Conservation (phyloP, 495 filamentous ascomycete genomes). For the Penicilliopsis zonata region DNA sequence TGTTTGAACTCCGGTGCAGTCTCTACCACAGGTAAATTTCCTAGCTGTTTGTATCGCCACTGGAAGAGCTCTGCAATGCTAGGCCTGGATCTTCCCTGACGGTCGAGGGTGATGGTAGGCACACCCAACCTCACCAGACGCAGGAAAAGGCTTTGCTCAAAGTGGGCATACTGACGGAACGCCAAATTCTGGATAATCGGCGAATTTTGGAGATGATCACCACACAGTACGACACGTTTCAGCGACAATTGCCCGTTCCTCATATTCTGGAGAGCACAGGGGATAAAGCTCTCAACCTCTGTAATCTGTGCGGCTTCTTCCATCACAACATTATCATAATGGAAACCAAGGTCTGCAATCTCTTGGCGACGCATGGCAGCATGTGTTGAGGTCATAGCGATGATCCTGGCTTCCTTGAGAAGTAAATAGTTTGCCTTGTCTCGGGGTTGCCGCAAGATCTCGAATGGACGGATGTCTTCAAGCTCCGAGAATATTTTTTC, state of each 20-base stretch:
- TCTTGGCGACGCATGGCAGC: conserved; percentile 94
- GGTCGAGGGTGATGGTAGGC: conserved; percentile 78
- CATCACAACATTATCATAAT: conserved; percentile 97
- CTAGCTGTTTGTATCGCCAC: conserved; percentile 81
- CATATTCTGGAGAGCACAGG: conserved; percentile 72
- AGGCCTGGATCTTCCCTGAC: conserved; percentile 80
- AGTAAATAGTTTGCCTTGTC: conserved; percentile 95
- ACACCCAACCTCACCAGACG: conserved; percentile 83
- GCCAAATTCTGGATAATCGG: conserved; percentile 92
- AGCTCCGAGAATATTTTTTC: conserved; percentile 86
- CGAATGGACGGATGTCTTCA: conserved; percentile 88
- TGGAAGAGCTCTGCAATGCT: conserved; percentile 82
- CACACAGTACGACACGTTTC: conserved; percentile 82
- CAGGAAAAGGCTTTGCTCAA: conserved; percentile 91
- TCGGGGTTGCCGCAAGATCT: conserved; percentile 74
- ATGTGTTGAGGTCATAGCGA: conserved; percentile 97
- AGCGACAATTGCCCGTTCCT: conserved; percentile 61
- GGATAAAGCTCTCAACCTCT: conserved; percentile 94
- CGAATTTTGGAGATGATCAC: conserved; percentile 94
- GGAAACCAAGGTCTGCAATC: conserved; percentile 83
- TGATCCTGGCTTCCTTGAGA: conserved; percentile 86
- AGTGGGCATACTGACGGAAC: conserved; percentile 90
- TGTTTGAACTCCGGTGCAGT: conserved; percentile 55
- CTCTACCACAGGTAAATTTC: conserved; percentile 65
- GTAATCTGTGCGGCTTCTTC: conserved; percentile 98